Evolutionary conservation across 2,329 filamentous ascomycete species (phyloP), one percentile per base, ranked within the genome.

Genomic region (Aspergillus uvarum): DNA sequence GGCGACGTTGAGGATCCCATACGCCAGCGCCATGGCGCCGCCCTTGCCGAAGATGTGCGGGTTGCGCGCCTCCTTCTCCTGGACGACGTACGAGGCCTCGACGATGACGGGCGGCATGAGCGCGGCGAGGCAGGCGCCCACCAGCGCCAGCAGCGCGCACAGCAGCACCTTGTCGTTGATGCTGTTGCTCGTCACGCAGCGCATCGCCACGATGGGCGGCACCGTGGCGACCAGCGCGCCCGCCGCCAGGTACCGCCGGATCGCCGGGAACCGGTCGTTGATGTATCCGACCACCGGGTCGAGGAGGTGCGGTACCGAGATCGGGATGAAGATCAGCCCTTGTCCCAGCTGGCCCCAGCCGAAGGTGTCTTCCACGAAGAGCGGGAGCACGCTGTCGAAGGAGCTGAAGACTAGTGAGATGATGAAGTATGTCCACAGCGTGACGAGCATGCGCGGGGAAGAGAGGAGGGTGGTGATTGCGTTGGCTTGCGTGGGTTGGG

Each of bases 21-120:
- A 84, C 0, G 83, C 84, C 64, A 86, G 81, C 3, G 84, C 84
- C 70, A 84, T 82, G 0, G 83, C 84, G 3, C 83, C 82, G 53
- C 77, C 80, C 24, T 70, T 14, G 70, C 3, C 59, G 7, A 59
- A 64, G n/a, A 58, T 57, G 4, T 79, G 76, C 0, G 81, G 80
- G 0, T 76, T 73, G 52, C 79, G 73, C 52, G 77, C 77, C 65
- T 87, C 85, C 67, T 87, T 87, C 2, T 79, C 80, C 56, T 83
- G 80, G 0, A 87, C 83, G 1, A 85, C 77, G 47, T 83, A 82
- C 2, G 82, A 82, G 24, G 92, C 87, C 74, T 92, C 90, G 0
- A 89, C 87, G 83, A 92, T 87, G 16, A 91, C 74, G 0, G 89
- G 86, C 0, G 87, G 85, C 66, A 88, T 82, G 0, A 84, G 80